Percentiles rank a stretch among this genome's conserved stretches.
Conservation (phyloP, 1,139 yeast species). For the Hyphopichia khmerensis region DNA sequence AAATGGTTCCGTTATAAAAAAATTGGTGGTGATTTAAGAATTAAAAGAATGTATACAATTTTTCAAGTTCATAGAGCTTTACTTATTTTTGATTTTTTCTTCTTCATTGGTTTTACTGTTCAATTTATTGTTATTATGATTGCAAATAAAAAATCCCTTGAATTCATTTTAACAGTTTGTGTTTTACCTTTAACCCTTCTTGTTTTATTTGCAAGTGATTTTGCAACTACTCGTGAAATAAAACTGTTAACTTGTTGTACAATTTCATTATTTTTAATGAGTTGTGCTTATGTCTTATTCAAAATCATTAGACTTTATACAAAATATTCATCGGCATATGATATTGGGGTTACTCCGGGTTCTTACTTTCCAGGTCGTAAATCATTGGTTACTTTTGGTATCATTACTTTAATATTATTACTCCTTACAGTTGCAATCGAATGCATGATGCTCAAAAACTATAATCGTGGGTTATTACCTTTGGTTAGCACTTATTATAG, state of each 20-base stretch:
- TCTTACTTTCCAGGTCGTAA: conserved; percentile 48
- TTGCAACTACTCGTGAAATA: conserved; percentile 40
- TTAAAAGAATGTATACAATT: conserved; percentile 37
- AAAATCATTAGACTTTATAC: conserved; percentile 51
- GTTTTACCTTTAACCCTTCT: conserved; percentile 49
- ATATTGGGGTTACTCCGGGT: conserved; percentile 22
- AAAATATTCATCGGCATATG: conserved; percentile 33
- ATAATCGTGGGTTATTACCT: conserved; percentile 39
- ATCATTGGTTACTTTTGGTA: conserved; percentile 49
- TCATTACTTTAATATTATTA: conserved; percentile 42
- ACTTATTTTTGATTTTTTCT: conserved; percentile 48
- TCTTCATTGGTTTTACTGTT: conserved; percentile 53
- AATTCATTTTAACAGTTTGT: conserved; percentile 49
- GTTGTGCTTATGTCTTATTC: conserved; percentile 50
- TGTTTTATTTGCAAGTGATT: conserved; percentile 36
- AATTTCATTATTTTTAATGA: conserved; percentile 36
- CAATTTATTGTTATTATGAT: conserved; percentile 54
- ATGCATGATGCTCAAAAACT: conserved; percentile 33
- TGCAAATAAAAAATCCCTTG: conserved; percentile 36
- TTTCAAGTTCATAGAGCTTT: conserved; percentile 46
- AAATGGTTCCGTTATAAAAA: conserved; percentile 52
- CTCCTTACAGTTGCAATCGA: conserved; percentile 38
- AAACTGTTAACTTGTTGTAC: conserved; percentile 26
- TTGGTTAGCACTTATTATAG: conserved; percentile 24
- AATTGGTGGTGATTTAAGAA: conserved; percentile 49